A percentile compares a stretch with the other conserved stretches of the same genome.
Conservation (phyloP, 1,284 basidiomycete genomes). For the Malassezia equina region DNA sequence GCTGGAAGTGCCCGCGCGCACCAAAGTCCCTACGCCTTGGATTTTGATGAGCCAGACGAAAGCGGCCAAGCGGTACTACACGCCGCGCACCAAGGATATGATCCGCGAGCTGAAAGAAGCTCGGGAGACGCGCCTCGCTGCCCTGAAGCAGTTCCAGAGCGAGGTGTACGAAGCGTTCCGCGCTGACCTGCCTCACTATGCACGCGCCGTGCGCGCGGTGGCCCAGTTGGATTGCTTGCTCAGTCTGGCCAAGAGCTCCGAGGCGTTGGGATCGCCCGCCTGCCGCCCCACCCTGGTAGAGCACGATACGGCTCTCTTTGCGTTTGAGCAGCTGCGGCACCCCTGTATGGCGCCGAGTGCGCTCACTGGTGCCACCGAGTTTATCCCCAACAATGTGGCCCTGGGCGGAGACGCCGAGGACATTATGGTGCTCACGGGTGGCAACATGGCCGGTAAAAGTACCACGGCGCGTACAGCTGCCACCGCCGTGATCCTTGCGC, state of each 20-base stretch:
- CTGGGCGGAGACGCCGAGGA: constrained; percentile 69
- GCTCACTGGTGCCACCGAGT: constrained; percentile 53
- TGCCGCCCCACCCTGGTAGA: constrained; percentile 83
- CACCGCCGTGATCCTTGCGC: constrained; percentile 86
- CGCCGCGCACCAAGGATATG: constrained; percentile 35
- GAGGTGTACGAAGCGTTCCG: constrained; percentile 67
- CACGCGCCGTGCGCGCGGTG: constrained; percentile 54
- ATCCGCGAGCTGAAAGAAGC: constrained; percentile 46
- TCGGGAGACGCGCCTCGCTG: constrained; percentile 41
- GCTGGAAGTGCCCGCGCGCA: constrained; percentile 40
- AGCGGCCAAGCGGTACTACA: constrained; percentile 42
- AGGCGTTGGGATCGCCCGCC: constrained; percentile 77
- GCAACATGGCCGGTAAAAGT: constrained; percentile 63
- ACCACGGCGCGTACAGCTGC: constrained; percentile 85
- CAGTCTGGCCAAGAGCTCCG: constrained; percentile 79
- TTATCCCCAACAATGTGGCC: constrained; percentile 88
- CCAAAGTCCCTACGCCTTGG: constrained; percentile 41
- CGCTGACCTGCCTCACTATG: constrained; percentile 54
- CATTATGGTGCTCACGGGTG: constrained; percentile 83
- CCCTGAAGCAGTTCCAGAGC: constrained; percentile 39
- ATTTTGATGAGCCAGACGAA: constrained; percentile 40
- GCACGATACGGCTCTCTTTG: constrained; percentile 63
- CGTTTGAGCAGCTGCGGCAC: constrained; percentile 74
- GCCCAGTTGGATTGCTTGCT: constrained; percentile 87
- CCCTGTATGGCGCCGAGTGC: constrained; percentile 53